Evolutionary conservation across 208 protist genomes (phyloP).

Genomic region (Polymyxa betae): DNA sequence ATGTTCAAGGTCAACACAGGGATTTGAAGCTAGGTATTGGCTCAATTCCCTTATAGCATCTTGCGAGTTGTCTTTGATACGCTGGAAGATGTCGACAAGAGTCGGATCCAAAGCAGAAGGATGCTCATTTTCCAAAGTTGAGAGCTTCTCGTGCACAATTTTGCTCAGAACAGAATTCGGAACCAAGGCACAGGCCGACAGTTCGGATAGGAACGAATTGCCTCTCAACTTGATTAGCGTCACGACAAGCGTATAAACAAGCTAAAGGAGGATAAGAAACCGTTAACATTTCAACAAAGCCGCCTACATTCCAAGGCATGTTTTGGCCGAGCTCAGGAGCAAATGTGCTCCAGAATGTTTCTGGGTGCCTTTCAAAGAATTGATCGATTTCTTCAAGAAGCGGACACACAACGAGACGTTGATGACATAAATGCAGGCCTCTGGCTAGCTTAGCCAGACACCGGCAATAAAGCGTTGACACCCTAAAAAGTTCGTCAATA

Average conservation of each 20-base stretch:
- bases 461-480: not conserved
- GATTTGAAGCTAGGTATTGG: not conserved
- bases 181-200: not conserved
- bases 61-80: not conserved
- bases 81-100: not conserved
- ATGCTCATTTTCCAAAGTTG: not conserved
- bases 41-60: not conserved
- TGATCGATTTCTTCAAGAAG: not conserved
- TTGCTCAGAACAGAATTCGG: not conserved
- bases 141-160: slow-evolving; percentile 21
- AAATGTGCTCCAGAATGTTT: not conserved
- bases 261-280: not conserved
- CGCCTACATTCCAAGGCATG: slow-evolving; percentile 7
- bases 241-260: slow-evolving; percentile 3
- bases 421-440: not conserved
- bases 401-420: not conserved
- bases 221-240: not conserved
- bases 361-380: slow-evolving; percentile 22
- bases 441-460: not conserved
- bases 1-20: not conserved
- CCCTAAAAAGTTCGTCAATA: not conserved
- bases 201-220: not conserved
- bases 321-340: not conserved
- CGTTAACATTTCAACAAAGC: not conserved
- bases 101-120: not conserved